Evolutionary conservation across 2,329 filamentous ascomycete species (phyloP), one percentile per base, ranked within the genome.

Genomic region (Keithomyces neogunnii): DNA sequence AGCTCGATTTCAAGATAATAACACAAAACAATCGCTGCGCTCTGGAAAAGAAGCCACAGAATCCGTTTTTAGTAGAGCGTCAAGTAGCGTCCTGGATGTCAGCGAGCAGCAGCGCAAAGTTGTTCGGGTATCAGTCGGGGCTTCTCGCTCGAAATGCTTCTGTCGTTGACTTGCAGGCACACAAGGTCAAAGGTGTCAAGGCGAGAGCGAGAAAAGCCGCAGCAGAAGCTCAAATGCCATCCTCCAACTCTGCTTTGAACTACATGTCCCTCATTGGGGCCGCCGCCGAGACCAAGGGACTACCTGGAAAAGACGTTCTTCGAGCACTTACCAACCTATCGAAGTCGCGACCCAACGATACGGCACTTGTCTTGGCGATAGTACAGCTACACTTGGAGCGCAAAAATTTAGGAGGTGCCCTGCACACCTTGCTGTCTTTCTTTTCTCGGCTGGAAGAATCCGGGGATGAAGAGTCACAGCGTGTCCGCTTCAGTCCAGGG

Each of bases 401-500:
- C 40, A 81, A 84, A 45, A 89, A 92, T 63, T 76, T 81, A 31
- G 84, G 80, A 32, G 83, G 86, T 3, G 92, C 92, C 4, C 80
- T 90, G 36, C 73, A 77, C n/a, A 74, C 89, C 5, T 73, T 96
- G 2, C 86, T 95, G 63, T 73, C 78, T 1, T 91, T 93, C 63
- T 78, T 96, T 51, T 78, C 78, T 55, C 79, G 79, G 8, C 75
- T 96, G 1, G 88, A 92, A 60, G 69, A 80, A 46, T 81, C 80
- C 3, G 74, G 66, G 5, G 71, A 73, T 1, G 63, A 76, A 2
- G 73, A 78, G 13, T 76, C 85, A 52, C 74, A 82, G 51, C 83
- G 90, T 59, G 80, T 86, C 30, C 85, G 91, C 9, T 93, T 85
- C 66, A 85, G 89, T 30, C 92, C 93, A 0, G 92, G 92, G 2